Evolutionary conservation across 139 green algal genomes (phyloP).

Genomic region (Chlamydomonas sphaeroides): DNA sequence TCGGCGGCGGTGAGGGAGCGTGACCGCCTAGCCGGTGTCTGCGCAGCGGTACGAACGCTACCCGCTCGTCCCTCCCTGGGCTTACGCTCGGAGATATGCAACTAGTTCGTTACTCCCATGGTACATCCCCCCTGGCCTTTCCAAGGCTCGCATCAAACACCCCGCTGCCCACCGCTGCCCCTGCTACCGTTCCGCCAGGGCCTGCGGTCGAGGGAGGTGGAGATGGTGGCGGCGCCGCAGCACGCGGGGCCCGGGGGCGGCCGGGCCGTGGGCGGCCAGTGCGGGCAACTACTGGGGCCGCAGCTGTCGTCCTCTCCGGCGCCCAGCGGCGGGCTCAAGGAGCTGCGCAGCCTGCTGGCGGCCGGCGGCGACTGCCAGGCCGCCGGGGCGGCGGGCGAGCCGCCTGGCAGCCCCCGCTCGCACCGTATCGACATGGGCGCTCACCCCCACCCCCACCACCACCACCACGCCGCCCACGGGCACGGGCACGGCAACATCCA

Average conservation of each 20-base stretch:
- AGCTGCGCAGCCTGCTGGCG: neutral
- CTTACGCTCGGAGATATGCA: no score
- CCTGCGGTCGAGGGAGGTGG: neutral
- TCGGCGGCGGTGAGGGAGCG: neutral
- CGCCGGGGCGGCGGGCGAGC: no score
- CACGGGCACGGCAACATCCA: neutral
- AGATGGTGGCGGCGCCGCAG: conserved; percentile 5
- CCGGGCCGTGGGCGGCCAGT: neutral
- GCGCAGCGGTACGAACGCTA: no score
- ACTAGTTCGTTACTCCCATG: no score
- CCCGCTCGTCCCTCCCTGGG: no score
- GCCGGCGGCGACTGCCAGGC: no score
- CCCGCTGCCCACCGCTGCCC: no score
- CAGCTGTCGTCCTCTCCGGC: neutral
- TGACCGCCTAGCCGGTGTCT: no score
- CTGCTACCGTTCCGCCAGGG: no score
- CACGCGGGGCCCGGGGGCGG: neutral
- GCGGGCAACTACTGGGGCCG: neutral
- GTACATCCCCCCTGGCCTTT: no score
- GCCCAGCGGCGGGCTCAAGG: conserved; percentile 11
- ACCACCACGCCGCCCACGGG: neutral
- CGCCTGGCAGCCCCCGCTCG: no score
- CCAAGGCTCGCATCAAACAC: no score
- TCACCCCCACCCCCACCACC: conserved; percentile 5
- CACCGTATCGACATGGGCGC: neutral